Conservation (phyloP, 2,329 filamentous ascomycete genomes). For the Bimuria novae-zelandiae region DNA sequence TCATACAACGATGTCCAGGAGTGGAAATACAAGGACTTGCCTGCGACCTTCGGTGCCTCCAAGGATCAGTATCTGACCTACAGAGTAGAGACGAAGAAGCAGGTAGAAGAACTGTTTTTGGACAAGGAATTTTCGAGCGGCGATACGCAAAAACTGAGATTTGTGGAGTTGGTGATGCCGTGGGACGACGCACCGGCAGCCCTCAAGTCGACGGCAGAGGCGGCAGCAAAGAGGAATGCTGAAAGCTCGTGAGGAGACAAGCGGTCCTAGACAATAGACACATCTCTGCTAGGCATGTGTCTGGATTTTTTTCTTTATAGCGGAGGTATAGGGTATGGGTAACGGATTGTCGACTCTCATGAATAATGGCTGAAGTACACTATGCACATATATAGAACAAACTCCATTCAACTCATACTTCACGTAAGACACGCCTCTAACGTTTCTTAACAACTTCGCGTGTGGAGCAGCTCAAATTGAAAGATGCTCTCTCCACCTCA, state of each 20-base stretch:
- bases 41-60: constrained; percentile 68
- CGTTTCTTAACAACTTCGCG: no score
- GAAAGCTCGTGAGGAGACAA: constrained; percentile 2
- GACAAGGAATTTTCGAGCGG: constrained; percentile 62
- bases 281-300: no score
- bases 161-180: constrained; percentile 83
- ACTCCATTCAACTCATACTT: no score
- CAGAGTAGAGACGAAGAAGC: constrained; percentile 69
- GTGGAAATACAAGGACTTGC: constrained; percentile 74
- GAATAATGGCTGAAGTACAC: no score
- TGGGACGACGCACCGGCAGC: constrained; percentile 76
- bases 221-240: constrained; percentile 69
- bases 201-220: constrained; percentile 71
- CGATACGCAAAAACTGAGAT: constrained; percentile 59
- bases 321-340: no score
- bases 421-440: no score
- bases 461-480: no score
- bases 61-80: constrained; percentile 65
- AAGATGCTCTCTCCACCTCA: no score
- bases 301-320: no score
- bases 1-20: constrained; percentile 78
- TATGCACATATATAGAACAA: no score
- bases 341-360: no score
- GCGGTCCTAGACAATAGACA: no score
- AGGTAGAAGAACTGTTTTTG: constrained; percentile 68